These are phyloP conservation scores for Aspergillus pseudonomiae DNA, from an alignment of 2,329 filamentous ascomycete species.

Conservation along the genomic window DNA sequence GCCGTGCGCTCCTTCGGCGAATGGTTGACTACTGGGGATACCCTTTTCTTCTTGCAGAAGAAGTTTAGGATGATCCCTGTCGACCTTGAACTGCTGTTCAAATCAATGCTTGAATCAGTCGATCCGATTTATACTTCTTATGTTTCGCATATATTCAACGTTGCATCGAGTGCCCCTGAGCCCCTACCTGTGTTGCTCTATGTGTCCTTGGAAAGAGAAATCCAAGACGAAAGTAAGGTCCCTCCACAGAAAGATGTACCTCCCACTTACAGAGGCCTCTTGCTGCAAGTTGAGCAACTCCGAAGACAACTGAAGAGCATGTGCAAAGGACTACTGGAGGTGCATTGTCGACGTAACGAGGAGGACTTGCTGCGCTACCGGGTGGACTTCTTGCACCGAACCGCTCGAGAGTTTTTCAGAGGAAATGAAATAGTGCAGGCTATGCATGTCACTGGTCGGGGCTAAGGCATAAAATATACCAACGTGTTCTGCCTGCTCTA, in stretches of 20 bases:
- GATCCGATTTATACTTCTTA: not conserved
- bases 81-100: not conserved
- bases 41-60: not conserved
- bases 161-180: not conserved
- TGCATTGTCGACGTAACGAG: not conserved
- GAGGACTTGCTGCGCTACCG: not conserved
- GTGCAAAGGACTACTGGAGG: not conserved
- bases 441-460: not conserved
- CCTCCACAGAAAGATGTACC: not conserved
- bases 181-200: not conserved
- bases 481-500: no score
- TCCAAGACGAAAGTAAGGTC: not conserved
- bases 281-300: not conserved
- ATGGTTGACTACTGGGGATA: not conserved
- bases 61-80: not conserved
- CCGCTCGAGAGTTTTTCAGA: not conserved
- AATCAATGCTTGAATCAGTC: not conserved
- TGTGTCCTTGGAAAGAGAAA: not conserved
- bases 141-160: not conserved
- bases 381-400: not conserved
- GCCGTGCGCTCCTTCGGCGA: not conserved
- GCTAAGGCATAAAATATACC: not conserved
- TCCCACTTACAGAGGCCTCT: not conserved
- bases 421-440: not conserved
- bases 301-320: not conserved